Conservation (phyloP, 257 asterid genomes). For the Cordia subcordata region DNA sequence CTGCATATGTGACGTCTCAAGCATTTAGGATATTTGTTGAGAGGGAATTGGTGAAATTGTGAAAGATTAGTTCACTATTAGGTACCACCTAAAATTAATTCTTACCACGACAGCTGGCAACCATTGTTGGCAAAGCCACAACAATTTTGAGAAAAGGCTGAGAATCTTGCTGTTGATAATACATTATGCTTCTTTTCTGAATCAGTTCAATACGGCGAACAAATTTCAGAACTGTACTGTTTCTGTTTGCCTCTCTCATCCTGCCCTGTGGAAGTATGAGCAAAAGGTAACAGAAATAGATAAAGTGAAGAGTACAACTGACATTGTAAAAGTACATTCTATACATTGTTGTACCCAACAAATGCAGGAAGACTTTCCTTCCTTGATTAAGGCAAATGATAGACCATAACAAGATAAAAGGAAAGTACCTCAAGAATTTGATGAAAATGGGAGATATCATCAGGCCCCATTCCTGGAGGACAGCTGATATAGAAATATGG, state of each 20-base stretch:
- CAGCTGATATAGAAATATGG: slow-evolving; percentile 90
- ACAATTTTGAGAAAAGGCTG: slow-evolving; percentile 91
- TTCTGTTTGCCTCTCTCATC: slow-evolving; percentile 80
- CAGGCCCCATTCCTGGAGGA: slow-evolving; percentile 97
- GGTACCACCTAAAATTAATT: slow-evolving; percentile 8
- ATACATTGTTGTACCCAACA: too few species aligned
- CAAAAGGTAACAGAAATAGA: slow-evolving; percentile 1
- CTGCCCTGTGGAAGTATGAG: slow-evolving; percentile 46
- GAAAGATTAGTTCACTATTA: too few species aligned
- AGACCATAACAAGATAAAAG: background rate
- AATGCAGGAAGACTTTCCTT: slow-evolving; percentile 1
- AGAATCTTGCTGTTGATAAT: slow-evolving; percentile 72
- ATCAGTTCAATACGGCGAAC: slow-evolving; percentile 79
- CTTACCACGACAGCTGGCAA: slow-evolving; percentile 91
- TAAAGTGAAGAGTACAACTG: background rate
- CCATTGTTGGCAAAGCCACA: slow-evolving; percentile 97
- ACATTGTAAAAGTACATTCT: background rate
- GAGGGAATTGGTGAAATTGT: background rate
- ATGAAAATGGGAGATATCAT: slow-evolving; percentile 87
- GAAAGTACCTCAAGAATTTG: slow-evolving; percentile 75
- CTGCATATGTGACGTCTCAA: background rate
- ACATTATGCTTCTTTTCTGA: slow-evolving; percentile 85
- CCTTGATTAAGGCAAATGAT: background rate
- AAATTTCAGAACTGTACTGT: slow-evolving; percentile 58
- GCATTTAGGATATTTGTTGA: too few species aligned